Evolutionary conservation across 768 basidiomycete genomes (phyloP).

Genomic region (Leccinum imitatum): DNA sequence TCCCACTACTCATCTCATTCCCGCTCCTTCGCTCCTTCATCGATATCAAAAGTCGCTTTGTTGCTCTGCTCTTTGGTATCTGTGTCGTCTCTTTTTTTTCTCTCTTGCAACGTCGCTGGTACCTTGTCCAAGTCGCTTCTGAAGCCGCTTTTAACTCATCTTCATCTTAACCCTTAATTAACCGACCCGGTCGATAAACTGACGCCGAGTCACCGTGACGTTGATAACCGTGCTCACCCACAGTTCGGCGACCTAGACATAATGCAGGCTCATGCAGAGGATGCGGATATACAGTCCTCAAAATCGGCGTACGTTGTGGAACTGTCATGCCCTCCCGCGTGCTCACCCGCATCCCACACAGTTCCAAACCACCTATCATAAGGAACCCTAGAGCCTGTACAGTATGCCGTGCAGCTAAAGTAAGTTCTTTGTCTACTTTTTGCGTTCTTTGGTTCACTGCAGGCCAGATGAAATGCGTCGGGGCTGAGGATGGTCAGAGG

Average conservation of each 20-base stretch:
- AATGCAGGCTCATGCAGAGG: conserved; percentile 31
- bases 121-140: conserved; percentile 3
- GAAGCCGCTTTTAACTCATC: conserved; percentile 14
- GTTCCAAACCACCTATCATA: conserved; percentile 44
- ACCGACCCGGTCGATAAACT: conserved; percentile 42
- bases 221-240: conserved; percentile 36
- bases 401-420: conserved; percentile 84
- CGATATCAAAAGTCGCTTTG: conserved; percentile 27
- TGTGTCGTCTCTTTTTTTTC: conserved; percentile 9
- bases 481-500: conserved; percentile 79
- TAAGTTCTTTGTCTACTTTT: conserved; percentile 28
- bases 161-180: conserved; percentile 38
- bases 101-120: background rate
- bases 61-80: conserved; percentile 11
- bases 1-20: conserved; percentile 36
- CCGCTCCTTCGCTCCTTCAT: conserved; percentile 30
- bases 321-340: conserved; percentile 6
- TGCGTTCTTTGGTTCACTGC: conserved; percentile 17
- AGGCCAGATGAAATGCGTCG: conserved; percentile 85
- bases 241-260: conserved; percentile 18
- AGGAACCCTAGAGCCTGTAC: conserved; percentile 70
- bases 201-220: conserved; percentile 41
- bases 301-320: conserved; percentile 27
- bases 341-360: conserved; percentile 20
- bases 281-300: conserved; percentile 31